Percentiles rank a stretch among this genome's conserved stretches.
Evolutionary conservation across 495 filamentous ascomycete species (phyloP).

Genomic region (Achaetomiella virescens): DNA sequence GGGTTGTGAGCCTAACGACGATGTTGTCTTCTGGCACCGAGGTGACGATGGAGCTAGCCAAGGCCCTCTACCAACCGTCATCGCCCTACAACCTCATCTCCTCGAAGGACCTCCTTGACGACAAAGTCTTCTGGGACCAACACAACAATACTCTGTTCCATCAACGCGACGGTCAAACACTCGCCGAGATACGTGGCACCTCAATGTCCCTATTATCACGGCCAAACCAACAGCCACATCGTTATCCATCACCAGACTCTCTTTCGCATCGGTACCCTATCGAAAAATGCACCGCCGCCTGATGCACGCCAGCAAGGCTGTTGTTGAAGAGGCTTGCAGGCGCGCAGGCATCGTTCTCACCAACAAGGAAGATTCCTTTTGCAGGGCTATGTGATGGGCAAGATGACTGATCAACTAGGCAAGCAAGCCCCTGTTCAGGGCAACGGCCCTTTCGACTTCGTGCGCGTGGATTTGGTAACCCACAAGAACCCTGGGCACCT

Average conservation of each 20-base stretch:
- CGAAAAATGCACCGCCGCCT: background rate
- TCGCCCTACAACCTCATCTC: background rate
- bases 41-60: background rate
- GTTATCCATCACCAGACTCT: background rate
- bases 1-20: too few species aligned
- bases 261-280: background rate
- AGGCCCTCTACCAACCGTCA: background rate
- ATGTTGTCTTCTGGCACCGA: too few species aligned
- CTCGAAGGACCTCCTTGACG: background rate
- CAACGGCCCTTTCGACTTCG: too few species aligned
- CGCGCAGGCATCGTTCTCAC: background rate
- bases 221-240: background rate
- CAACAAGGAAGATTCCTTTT: background rate
- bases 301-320: background rate
- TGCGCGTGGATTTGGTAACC: too few species aligned
- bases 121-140: background rate
- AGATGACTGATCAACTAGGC: background rate
- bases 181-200: background rate
- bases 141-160: background rate
- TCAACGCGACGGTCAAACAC: background rate
- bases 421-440: too few species aligned
- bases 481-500: too few species aligned
- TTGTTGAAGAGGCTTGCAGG: background rate
- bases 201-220: too few species aligned
- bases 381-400: background rate